Evolutionary conservation across 2,329 filamentous ascomycete species (phyloP), one percentile per base, ranked within the genome.

Genomic region (Cladosporium cucumerinum): DNA sequence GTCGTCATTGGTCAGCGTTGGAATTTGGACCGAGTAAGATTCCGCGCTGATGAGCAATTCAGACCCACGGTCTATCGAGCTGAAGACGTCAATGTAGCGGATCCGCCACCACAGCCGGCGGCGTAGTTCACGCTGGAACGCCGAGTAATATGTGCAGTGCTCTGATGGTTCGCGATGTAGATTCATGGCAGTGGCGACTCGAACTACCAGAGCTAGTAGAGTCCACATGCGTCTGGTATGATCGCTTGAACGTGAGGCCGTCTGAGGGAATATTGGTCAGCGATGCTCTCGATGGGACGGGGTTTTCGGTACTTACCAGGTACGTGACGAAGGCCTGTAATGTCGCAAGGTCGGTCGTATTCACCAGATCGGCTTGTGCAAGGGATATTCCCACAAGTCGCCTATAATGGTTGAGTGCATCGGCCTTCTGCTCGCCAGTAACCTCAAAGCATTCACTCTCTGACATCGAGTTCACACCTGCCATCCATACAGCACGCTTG

Each of bases 91-190:
- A 18, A 76, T 59, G 7, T 76, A 71, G 16, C 73, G 67, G 6
- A 77, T 67, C 3, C 66, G 65, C 59, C 73, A 71, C 74, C 75
- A 77, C 12, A 73, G 49, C 10, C 75, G 70, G 12, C 74, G 71
- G 21, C 73, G 66, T n/a, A 75, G 66, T 64, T 77, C 74, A 7
- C 66, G 69, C 21, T 72, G 65, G 65, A 71, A 77, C 0, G 71
- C 65, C 0, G 72, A 66, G 36, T 62, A 62, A 23, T 62, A 62
- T 23, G 23, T 62, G n/a, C 60, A 46, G 70, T 66, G 7, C 62
- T 68, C 4, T 52, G 43, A 5, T 64, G 60, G 57, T 21, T 76
- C 75, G 21, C 67, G 67, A 54, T 77, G 72, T 7, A 77, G 66
- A 18, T 68, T 69, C 65, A 73, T 71, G 0, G 73, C 73, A n/a